Evolutionary conservation across 169 alveolate genomes (phyloP).

Genomic region (Blepharisma undulans): DNA sequence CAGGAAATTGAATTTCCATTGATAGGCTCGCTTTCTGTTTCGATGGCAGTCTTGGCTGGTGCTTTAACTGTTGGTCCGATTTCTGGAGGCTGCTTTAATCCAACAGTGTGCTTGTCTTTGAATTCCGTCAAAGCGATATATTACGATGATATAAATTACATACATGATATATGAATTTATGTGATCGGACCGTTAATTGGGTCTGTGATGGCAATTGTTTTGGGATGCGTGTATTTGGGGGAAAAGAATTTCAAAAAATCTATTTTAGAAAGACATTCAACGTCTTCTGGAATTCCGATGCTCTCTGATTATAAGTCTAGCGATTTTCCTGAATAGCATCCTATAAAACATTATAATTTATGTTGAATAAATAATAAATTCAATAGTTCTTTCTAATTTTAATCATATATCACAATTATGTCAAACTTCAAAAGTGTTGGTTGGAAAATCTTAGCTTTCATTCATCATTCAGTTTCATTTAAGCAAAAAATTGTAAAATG

Average conservation of each 20-base stretch:
- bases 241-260: background rate
- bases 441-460: too few species aligned
- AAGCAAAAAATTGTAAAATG: background rate
- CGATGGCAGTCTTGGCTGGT: background rate
- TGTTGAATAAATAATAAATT: background rate
- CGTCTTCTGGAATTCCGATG: background rate
- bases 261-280: background rate
- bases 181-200: background rate
- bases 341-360: background rate
- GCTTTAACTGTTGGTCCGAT: background rate
- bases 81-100: conserved; percentile 14
- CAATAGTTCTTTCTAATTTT: background rate
- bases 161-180: background rate
- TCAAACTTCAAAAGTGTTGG: background rate
- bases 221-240: background rate
- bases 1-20: background rate
- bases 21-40: background rate
- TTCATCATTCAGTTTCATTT: too few species aligned
- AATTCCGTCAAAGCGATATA: background rate
- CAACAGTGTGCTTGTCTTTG: background rate
- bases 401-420: too few species aligned
- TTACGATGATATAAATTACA: background rate
- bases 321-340: background rate
- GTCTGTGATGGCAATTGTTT: background rate
- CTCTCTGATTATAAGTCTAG: background rate